Evolutionary conservation across 2,329 filamentous ascomycete genomes (phyloP), one percentile per base, ranked within the genome.

Genomic region (Neofusicoccum ribis): DNA sequence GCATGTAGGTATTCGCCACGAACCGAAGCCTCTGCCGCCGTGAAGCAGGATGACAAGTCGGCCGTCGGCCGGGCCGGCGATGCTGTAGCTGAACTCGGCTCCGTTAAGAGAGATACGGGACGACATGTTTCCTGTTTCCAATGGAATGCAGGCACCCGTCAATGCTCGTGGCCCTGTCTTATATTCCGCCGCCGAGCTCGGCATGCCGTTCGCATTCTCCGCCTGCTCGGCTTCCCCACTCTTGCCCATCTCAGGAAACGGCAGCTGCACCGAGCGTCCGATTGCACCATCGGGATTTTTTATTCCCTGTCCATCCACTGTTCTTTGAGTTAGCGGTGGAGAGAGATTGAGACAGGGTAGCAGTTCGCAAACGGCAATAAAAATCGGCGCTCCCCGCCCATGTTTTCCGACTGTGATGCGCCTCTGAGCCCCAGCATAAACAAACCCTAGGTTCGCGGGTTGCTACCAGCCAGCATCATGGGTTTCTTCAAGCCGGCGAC

Each of bases 21-120:
- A 61, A 74, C 74, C 77, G 59, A 79, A 73, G 2, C 77, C 76
- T 9, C 77, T 69, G 1, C 77, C 77, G 8, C 77, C 77, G 54
- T 79, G 77, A 4, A 79, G 70, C 0, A 77, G 77, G 23, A 79
- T 78, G 52, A 79, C 67, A 8, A 79, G 68, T 9, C 75, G 76
- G 2, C 71, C 74, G 27, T 71, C 43, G 5, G 69, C 67, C 0
- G 75, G 72, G 0, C 76, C 77, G 27, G 67, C 66, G 1, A 78
- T 50, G 4, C 69, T 70, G 43, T 78, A 78, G 6, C 74, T 76
- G 34, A 79, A 68, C 4, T 67, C 67, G 9, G 76, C 77, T 2
- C 73, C 73, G 58, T 79, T 78, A 8, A 65, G 61, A 7, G 50
- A 7, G 37, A 63, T 46, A 5, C 61, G 50, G 4, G 56, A 39